Evolutionary conservation across 371 early-diverging fungal genomes (phyloP), one percentile per base, ranked within the genome.

Genomic region (Lichtheimia hyalospora): DNA sequence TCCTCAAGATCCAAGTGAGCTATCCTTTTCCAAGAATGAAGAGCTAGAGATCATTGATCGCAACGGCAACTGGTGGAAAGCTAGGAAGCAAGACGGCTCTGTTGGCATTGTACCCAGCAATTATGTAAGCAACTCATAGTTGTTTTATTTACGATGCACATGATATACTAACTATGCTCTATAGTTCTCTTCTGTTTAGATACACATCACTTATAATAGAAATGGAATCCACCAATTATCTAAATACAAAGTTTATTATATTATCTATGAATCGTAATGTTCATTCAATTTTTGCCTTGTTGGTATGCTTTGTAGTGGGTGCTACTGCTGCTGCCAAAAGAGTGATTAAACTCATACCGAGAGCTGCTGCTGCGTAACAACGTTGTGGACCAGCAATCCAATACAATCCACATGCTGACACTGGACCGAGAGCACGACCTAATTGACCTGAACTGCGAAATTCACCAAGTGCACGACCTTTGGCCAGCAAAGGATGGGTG

Each of bases 61-160:
- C 67, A 87, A 90, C 73, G 97, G 97, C 69, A 93, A 95, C 65
- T 97, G 97, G 97, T 97, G 97, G 97, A 90, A 92, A 72, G 96
- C 92, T 42, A 85, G 87, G 59, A 89, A 89, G 60, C 71, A 75
- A 46, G 90, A 94, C 64, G 96, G 95, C 16, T 67, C 82, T 8
- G 71, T 85, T 14, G 97, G 97, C 60, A 96, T 97, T 76, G 95
- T 90, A 15, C 97, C 97, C 51, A 89, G 90, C 72, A 97, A 97
- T 80, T 97, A 94, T 61, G 70, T 87, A 55, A 55, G 56, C 46
- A n/a, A 14, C 1, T n/a, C 6, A 46, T 16, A n/a, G n/a, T n/a
- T n/a, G n/a, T n/a, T n/a, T n/a, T n/a, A n/a, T n/a, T n/a, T n/a
- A n/a, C n/a, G n/a, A n/a, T n/a, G n/a, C 2, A 34, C 34, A 34